Evolutionary conservation across 2,329 filamentous ascomycete species (phyloP).

Genomic region (Gaeumannomyces tritici): DNA sequence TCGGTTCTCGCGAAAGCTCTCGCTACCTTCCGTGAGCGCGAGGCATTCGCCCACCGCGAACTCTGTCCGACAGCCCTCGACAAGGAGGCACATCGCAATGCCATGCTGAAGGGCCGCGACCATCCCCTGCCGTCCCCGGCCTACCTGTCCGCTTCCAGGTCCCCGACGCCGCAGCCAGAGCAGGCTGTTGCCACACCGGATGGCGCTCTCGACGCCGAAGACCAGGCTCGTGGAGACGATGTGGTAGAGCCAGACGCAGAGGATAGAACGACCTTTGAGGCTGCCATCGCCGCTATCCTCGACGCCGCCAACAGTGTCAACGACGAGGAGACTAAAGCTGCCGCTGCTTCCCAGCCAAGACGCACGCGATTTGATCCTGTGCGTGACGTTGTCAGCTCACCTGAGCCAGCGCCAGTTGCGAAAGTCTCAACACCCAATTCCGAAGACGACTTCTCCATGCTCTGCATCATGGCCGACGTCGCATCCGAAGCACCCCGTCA

Average conservation of each 20-base stretch:
- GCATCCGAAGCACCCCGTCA: neutral
- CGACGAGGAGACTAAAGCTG: neutral
- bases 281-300: neutral
- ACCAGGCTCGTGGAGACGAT: constrained; percentile 7
- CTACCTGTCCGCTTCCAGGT: neutral
- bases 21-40: constrained; percentile 12
- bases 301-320: neutral
- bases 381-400: constrained; percentile 28
- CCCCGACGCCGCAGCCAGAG: neutral
- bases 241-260: constrained; percentile 13
- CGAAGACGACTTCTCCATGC: neutral
- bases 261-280: constrained; percentile 5
- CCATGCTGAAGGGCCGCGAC: constrained; percentile 8
- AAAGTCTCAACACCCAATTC: neutral
- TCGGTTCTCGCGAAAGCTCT: constrained; percentile 12
- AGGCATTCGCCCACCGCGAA: constrained; percentile 14
- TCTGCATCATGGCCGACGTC: constrained; percentile 3
- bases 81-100: constrained; percentile 9
- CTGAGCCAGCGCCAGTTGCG: constrained; percentile 9
- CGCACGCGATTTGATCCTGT: constrained; percentile 31
- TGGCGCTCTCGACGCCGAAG: constrained; percentile 4
- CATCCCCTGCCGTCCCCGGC: neutral
- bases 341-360: constrained; percentile 16
- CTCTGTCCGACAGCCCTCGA: constrained; percentile 5
- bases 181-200: neutral